A percentile compares a stretch with the other conserved stretches of the same genome.
These are phyloP conservation scores for Comarum palustre DNA, from an alignment of 306 rosid genomes.

Conservation along the genomic window DNA sequence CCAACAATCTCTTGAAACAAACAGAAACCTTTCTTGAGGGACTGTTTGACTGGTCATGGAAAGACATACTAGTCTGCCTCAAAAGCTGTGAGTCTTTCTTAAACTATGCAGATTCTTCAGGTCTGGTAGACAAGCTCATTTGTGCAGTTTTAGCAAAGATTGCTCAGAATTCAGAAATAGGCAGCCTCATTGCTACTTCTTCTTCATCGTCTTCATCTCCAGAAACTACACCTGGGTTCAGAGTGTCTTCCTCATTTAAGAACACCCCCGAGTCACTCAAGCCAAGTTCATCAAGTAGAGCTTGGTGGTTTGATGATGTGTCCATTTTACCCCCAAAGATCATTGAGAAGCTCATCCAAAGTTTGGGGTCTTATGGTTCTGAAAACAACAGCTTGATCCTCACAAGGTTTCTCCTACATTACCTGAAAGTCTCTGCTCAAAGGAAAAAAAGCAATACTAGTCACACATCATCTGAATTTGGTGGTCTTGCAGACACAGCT, in stretches of 20 bases:
- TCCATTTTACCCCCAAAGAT: constrained; percentile 53
- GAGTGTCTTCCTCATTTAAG: constrained; percentile 42
- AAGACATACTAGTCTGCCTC: constrained; percentile 46
- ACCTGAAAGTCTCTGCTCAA: constrained; percentile 43
- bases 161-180: constrained; percentile 45
- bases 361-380: constrained; percentile 41
- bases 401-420: constrained; percentile 68
- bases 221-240: constrained; percentile 33
- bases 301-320: constrained; percentile 82
- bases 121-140: constrained; percentile 57
- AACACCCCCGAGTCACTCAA: constrained; percentile 44
- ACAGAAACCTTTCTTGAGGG: constrained; percentile 50
- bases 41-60: constrained; percentile 58
- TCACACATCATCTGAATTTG: constrained; percentile 28
- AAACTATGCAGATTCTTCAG: constrained; percentile 43
- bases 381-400: constrained; percentile 49
- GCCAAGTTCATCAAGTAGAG: constrained; percentile 38
- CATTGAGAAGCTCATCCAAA: constrained; percentile 48
- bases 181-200: constrained; percentile 24
- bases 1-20: constrained; percentile 53
- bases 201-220: constrained; percentile 57
- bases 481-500: constrained; percentile 61
- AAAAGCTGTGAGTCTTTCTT: constrained; percentile 39
- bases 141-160: constrained; percentile 50
- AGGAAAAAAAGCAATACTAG: constrained; percentile 23